These are phyloP conservation scores for Dioscorea cayenensis DNA, from an alignment of 116 monocot genomes.

Conservation along the genomic window DNA sequence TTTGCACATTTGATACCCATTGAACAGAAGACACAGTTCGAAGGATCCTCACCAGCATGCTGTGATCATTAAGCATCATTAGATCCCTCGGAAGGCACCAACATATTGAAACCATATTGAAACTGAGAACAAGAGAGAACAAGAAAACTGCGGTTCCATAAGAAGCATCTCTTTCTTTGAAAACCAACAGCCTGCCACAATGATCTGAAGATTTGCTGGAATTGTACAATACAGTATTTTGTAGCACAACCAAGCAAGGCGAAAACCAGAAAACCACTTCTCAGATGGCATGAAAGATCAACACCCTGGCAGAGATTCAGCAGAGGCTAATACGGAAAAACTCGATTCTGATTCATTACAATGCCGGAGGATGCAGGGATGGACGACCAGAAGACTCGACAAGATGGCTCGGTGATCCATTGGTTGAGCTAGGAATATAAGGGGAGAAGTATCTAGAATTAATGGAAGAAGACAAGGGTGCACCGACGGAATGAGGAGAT, in stretches of 20 bases:
- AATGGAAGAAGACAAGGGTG: slow-evolving; percentile 39
- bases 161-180: too few relatives aligned
- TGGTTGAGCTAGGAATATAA: slow-evolving; percentile 30
- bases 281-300: not conserved
- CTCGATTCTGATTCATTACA: slow-evolving; percentile 3
- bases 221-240: not conserved
- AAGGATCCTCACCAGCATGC: too few relatives aligned
- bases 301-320: not conserved
- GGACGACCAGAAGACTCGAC: slow-evolving; percentile 40
- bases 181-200: too few relatives aligned
- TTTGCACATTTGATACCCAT: too few relatives aligned
- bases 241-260: not conserved
- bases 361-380: slow-evolving; percentile 16
- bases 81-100: too few relatives aligned
- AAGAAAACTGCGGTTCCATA: too few relatives aligned
- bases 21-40: too few relatives aligned
- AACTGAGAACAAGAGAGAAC: too few relatives aligned
- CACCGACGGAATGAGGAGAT: slow-evolving; percentile 43
- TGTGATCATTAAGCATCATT: too few relatives aligned
- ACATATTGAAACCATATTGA: too few relatives aligned
- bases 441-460: slow-evolving; percentile 46
- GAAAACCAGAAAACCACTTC: not conserved
- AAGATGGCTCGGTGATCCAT: slow-evolving; percentile 56
- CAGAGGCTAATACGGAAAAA: not conserved
- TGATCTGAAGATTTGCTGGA: not conserved